Percentiles rank a stretch among this genome's conserved stretches.
Evolutionary conservation across 768 basidiomycete species (phyloP).

Genomic region (Leccinum truebloodii): DNA sequence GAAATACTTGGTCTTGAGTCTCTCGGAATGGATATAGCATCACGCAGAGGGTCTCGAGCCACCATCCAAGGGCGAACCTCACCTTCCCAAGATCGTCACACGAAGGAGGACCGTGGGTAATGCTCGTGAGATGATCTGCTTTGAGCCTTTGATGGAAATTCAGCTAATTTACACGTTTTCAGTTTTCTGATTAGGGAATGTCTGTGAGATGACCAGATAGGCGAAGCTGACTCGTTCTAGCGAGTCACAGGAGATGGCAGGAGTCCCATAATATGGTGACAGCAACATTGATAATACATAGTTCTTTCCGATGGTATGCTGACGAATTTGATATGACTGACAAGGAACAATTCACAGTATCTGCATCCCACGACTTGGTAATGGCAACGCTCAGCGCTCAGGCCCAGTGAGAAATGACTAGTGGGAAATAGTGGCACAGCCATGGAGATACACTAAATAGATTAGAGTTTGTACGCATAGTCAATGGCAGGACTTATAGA

Average conservation of each 20-base stretch:
- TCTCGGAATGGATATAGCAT: background rate
- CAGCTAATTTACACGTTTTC: background rate
- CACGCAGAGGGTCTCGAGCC: background rate
- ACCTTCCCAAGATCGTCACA: background rate
- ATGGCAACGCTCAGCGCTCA: background rate
- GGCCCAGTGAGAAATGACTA: no score
- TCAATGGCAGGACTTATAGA: no score
- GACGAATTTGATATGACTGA: no score
- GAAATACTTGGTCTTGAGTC: background rate
- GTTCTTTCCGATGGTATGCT: background rate
- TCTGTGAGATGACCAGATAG: background rate
- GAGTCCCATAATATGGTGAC: no score
- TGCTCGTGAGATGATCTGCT: background rate
- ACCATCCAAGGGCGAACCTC: background rate
- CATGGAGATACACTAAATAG: no score
- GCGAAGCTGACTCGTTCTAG: background rate
- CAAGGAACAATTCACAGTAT: background rate
- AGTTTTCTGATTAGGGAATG: background rate
- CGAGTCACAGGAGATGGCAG: background rate
- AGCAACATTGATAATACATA: no score
- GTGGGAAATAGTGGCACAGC: no score
- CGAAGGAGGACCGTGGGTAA: background rate
- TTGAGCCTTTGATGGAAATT: background rate
- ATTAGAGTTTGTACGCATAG: no score
- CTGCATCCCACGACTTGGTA: background rate